Evolutionary conservation across 805 yeast genomes (phyloP).

Genomic region (Scheffersomyces spartinae): DNA sequence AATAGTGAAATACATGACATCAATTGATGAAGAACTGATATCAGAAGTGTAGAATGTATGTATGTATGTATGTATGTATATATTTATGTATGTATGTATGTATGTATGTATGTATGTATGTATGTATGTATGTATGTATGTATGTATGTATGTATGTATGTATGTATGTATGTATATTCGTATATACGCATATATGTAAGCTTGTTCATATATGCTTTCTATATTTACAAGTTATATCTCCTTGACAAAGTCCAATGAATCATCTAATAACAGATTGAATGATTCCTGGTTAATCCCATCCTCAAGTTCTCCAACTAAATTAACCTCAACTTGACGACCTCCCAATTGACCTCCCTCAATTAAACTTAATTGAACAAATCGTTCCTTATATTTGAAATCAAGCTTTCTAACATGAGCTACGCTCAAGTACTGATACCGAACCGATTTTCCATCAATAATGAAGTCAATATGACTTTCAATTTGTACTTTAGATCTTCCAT

Average conservation of each 20-base stretch:
- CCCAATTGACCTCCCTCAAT: constrained; percentile 52
- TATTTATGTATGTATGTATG: too few species aligned
- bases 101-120: too few species aligned
- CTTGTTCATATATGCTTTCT: too few species aligned
- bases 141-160: too few species aligned
- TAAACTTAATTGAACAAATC: constrained; percentile 28
- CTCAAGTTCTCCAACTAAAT: constrained; percentile 28
- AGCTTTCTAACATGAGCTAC: constrained; percentile 34
- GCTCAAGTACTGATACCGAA: constrained; percentile 33
- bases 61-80: too few species aligned
- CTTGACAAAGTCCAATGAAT: constrained; percentile 7
- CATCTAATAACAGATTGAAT: constrained; percentile 16
- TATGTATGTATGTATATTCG: too few species aligned
- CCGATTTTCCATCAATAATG: constrained; percentile 21
- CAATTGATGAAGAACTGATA: too few species aligned
- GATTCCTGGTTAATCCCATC: constrained; percentile 9
- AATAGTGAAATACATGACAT: too few species aligned
- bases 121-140: too few species aligned
- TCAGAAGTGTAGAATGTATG: too few species aligned
- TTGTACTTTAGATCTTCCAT: constrained; percentile 20
- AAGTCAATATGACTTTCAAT: constrained; percentile 30
- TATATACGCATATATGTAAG: too few species aligned
- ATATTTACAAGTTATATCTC: too few species aligned
- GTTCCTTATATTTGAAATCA: constrained; percentile 25
- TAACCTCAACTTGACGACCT: constrained; percentile 40